Base-by-base conservation (phyloP, 2,329 filamentous ascomycete genomes). In the Chaetomiaceae sp. region DNA sequence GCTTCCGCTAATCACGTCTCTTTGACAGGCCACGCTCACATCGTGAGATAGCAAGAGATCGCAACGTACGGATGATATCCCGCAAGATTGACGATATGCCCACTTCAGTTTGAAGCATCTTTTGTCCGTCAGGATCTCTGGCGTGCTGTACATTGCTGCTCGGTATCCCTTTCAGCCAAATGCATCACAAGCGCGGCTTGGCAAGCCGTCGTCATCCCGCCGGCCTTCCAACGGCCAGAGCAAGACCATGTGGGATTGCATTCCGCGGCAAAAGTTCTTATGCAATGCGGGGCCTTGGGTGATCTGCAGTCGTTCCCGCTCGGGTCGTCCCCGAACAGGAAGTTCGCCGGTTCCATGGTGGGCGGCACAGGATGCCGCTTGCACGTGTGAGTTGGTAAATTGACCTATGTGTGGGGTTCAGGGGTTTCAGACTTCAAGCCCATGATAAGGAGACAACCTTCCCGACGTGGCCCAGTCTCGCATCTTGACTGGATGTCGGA, bases 391-490 rank as follows among this genome's bases (percentile, higher is more conserved):
- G n/a, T n/a, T n/a, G n/a, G n/a, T n/a, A n/a, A n/a, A n/a, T n/a
- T n/a, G n/a, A n/a, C n/a, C n/a, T n/a, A n/a, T n/a, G 51, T 50
- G 51, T 36, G 14, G 31, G 14, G 27, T 44, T 40, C 49, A 53
- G 49, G 47, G 29, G 47, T 44, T 46, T 48, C 55, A 34, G 33
- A 39, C 23, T 34, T 37, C 55, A 31, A 15, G 20, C 45, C 49
- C 42, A 45, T 55, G 55, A 51, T 37, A 47, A 46, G 38, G 29
- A 22, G 1, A 29, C 34, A 51, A 50, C 33, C 36, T 39, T 45
- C 51, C 36, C n/a, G 51, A 37, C 60, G 60, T 59, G 58, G 47
- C 17, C 48, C 43, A 53, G 43, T 57, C 53, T 55, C 27, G 55
- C 40, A 11, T 39, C 43, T 44, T 52, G 8, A 59, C 45, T 59